Evolutionary conservation across 805 yeast genomes (phyloP), one percentile per base, ranked within the genome.

Genomic region (Candida glaebosa): DNA sequence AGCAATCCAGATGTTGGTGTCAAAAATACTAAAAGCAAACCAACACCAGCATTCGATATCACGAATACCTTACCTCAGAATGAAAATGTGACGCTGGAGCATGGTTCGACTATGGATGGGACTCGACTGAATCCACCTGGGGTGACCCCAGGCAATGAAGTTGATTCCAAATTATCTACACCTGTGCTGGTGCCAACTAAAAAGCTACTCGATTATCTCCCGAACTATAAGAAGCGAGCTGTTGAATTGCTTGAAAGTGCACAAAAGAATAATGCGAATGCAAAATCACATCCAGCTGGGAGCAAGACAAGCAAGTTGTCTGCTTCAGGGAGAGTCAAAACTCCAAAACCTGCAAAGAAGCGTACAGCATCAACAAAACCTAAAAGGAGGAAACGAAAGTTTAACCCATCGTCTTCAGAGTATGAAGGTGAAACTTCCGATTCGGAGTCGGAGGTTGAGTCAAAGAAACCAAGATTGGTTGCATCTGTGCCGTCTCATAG

Each of bases 361-460:
- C 15, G 12, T 15, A n/a, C n/a, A 9, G 8, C 28, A 31, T 9
- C 14, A 14, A 36, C 16, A 24, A 19, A 35, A 9, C 24, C 40
- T 6, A 22, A 35, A 5, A 18, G 22, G 18, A 38, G 38, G 10
- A 51, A 46, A 38, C 35, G 51, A 24, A 37, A 30, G 10, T 42
- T 45, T 26, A 48, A 40, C 18, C 49, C 44, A 9, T 52, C 55
- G 7, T 46, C 56, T 2, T 45, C 47, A 4, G 51, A 39, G 8
- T 45, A 42, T 28, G 44, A 41, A 9, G 37, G 17, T 22, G 48
- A 40, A 30, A 39, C 43, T n/a, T 38, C 31, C 5, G 40, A 38
- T 25, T 37, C 30, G n/a, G 28, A 25, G 7, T 37, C 15, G 14
- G 37, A 32, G 10, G 45, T 18, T 6, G 38, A 37, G 19, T 22